phyloP scores from a whole-genome alignment of 1,139 yeast genomes.

The Groenewaldozyma sp. region DNA sequence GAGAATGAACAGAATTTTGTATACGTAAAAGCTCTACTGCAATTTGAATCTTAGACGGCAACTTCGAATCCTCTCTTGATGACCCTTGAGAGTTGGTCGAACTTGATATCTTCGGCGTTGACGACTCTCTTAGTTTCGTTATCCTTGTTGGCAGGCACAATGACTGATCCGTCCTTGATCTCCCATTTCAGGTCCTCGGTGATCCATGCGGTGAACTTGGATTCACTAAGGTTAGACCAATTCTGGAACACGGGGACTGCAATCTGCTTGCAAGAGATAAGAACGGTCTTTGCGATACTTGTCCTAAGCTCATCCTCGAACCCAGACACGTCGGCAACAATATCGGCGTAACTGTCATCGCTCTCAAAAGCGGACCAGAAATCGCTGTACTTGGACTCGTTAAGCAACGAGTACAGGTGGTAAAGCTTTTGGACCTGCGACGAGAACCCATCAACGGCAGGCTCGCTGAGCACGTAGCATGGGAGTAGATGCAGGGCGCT shows the following conservation, averaged over 20 bases:
- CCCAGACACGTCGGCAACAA: conserved; percentile 29
- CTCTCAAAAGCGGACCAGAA: conserved; percentile 31
- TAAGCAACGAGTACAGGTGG: conserved; percentile 31
- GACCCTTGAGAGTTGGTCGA: conserved; percentile 29
- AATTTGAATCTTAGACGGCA: conserved; percentile 8
- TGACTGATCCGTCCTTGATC: conserved; percentile 20
- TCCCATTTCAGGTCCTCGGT: conserved; percentile 28
- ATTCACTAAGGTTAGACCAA: conserved; percentile 27
- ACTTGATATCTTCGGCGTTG: conserved; percentile 26
- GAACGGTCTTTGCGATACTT: conserved; percentile 28
- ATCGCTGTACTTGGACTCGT: conserved; percentile 29
- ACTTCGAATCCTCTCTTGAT: conserved; percentile 29
- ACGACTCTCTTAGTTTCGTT: conserved; percentile 28
- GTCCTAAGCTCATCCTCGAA: conserved; percentile 29
- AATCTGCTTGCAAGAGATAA: conserved; percentile 25
- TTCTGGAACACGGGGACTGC: conserved; percentile 25
- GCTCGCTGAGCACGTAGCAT: conserved; percentile 28
- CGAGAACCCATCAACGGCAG: conserved; percentile 24
- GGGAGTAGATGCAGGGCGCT: conserved; percentile 39
- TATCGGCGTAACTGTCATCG: conserved; percentile 30
- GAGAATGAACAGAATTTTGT: no score
- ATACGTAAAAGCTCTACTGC: no score
- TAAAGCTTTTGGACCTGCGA: conserved; percentile 32
- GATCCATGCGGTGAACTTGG: conserved; percentile 28
- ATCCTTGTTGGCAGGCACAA: conserved; percentile 26